These are phyloP conservation scores for Brassica hybrid DNA, from an alignment of 441 rosid genomes.

Conservation along the genomic window DNA sequence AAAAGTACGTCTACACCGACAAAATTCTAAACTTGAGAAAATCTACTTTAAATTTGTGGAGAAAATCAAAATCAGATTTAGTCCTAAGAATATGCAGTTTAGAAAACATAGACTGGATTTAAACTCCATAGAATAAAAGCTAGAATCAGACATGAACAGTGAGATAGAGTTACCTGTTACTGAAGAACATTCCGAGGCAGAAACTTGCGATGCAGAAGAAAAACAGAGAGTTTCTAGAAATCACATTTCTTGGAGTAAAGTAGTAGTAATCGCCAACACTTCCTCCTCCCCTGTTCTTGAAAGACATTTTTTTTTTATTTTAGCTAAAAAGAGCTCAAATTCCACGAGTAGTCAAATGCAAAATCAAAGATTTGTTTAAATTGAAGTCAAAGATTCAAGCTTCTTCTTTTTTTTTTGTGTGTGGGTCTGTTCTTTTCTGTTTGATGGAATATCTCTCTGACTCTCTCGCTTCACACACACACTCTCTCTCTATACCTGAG, in stretches of 20 bases:
- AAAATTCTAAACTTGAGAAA: constrained; percentile 17
- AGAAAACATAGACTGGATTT: no score
- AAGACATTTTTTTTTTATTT: constrained; percentile 35
- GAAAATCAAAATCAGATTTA: constrained; percentile 17
- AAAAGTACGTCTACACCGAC: constrained; percentile 34
- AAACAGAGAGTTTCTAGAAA: constrained; percentile 57
- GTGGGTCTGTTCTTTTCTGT: constrained; percentile 32
- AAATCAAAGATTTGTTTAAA: constrained; percentile 22
- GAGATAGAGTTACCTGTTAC: constrained; percentile 56
- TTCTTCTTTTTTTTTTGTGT: neutral
- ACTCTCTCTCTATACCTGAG: constrained; percentile 24
- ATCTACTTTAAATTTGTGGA: constrained; percentile 14
- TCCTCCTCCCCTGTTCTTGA: constrained; percentile 56
- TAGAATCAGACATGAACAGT: constrained; percentile 31
- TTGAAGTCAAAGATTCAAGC: constrained; percentile 28
- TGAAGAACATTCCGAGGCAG: constrained; percentile 79
- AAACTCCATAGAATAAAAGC: neutral
- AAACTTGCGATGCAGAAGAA: constrained; percentile 72
- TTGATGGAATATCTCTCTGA: constrained; percentile 14
- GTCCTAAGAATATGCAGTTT: neutral
- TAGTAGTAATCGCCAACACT: constrained; percentile 37
- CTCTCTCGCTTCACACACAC: neutral
- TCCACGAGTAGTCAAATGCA: constrained; percentile 20
- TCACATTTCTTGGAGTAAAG: constrained; percentile 48
- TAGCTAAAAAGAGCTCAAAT: constrained; percentile 7